Evolutionary conservation across 2,329 filamentous ascomycete genomes (phyloP).

Genomic region (Talaromyces sp.): DNA sequence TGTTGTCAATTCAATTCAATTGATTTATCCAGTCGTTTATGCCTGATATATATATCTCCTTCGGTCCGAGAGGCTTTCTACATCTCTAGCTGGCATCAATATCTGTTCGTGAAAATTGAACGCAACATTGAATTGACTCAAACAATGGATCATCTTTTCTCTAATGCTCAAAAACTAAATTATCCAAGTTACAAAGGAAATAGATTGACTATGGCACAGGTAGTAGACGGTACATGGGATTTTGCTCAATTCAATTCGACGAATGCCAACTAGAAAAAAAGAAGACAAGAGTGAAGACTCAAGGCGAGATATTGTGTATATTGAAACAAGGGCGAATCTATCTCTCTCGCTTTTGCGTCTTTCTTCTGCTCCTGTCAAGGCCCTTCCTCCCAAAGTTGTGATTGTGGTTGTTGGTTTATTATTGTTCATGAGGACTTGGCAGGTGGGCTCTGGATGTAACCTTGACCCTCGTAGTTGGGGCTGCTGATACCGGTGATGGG

Average conservation of each 20-base stretch:
- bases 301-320: conserved; percentile 1
- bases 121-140: not conserved
- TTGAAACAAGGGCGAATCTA: conserved; percentile 6
- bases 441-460: conserved; percentile 67
- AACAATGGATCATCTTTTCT: not conserved
- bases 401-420: not conserved
- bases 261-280: not conserved
- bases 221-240: conserved; percentile 43
- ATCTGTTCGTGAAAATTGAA: not conserved
- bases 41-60: not conserved
- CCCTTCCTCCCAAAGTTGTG: not conserved
- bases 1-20: not conserved
- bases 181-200: conserved; percentile 40
- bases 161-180: not conserved
- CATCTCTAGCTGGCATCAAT: not conserved
- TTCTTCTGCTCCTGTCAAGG: not conserved
- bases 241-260: conserved; percentile 30
- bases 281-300: conserved; percentile 27
- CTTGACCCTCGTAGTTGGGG: conserved; percentile 73
- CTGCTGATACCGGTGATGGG: conserved; percentile 81
- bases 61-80: not conserved
- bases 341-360: not conserved
- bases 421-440: conserved; percentile 32
- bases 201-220: conserved; percentile 44
- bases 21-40: not conserved